phyloP scores from a whole-genome alignment of 345 rosid species.

The Mallotus nudiflorus region DNA sequence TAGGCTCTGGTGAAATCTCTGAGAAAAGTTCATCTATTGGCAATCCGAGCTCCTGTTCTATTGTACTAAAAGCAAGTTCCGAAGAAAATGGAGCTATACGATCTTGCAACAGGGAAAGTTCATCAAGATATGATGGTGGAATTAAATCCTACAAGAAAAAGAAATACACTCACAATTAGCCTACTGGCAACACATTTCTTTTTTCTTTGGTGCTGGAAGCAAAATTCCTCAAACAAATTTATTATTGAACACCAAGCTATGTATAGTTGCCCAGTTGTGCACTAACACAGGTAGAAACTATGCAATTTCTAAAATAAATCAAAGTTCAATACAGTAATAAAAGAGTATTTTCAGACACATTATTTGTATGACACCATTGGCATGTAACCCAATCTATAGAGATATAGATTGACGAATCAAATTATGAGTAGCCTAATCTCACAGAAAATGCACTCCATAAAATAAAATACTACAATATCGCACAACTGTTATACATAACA shows the following conservation, averaged over 20 bases:
- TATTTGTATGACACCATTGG: no score
- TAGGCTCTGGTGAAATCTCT: conserved; percentile 90
- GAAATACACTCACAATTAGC: neutral
- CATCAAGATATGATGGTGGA: conserved; percentile 82
- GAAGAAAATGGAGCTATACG: conserved; percentile 88
- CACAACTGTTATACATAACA: neutral
- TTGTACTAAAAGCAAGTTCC: conserved; percentile 67
- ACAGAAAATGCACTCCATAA: no score
- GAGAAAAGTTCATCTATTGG: conserved; percentile 69
- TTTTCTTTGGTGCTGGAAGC: neutral
- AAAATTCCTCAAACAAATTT: neutral
- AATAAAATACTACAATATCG: no score
- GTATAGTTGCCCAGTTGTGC: neutral
- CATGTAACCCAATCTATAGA: no score
- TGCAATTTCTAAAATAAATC: no score
- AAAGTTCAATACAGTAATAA: no score
- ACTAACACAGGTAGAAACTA: neutral
- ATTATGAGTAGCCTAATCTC: neutral
- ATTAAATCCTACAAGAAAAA: conserved; percentile 66
- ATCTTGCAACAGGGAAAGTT: conserved; percentile 86
- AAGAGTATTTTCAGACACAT: no score
- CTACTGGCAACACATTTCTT: neutral
- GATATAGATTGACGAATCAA: no score
- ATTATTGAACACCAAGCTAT: neutral
- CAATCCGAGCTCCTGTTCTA: conserved; percentile 75